These are phyloP conservation scores for Acorus gramineus DNA, from an alignment of 106 monocot species.

Conservation along the genomic window DNA sequence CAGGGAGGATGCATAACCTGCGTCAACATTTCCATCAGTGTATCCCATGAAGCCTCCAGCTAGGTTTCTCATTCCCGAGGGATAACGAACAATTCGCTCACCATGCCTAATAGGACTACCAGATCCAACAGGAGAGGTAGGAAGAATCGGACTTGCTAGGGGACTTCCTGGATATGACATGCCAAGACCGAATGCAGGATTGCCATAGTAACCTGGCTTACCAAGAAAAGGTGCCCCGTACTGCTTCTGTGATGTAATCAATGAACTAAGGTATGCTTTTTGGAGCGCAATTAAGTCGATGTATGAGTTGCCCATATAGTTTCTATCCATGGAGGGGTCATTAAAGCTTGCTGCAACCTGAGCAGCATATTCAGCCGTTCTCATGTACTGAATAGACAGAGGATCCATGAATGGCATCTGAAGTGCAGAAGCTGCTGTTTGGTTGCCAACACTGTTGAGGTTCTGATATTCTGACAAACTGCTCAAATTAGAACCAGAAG, in stretches of 20 bases:
- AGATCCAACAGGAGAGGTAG: slow-evolving; percentile 44
- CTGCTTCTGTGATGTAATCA: slow-evolving; percentile 54
- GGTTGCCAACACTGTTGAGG: slow-evolving; percentile 34
- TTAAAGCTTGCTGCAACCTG: slow-evolving; percentile 22
- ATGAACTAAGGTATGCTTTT: slow-evolving; percentile 46
- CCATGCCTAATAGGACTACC: slow-evolving; percentile 56
- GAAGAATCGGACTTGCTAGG: slow-evolving; percentile 35
- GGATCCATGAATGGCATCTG: slow-evolving; percentile 49
- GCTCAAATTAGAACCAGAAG: slow-evolving; percentile 23
- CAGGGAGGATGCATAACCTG: slow-evolving; percentile 56
- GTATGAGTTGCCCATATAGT: slow-evolving; percentile 41
- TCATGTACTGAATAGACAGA: slow-evolving; percentile 49
- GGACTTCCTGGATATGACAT: slow-evolving; percentile 50
- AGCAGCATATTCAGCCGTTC: slow-evolving; percentile 45
- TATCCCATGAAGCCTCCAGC: slow-evolving; percentile 33
- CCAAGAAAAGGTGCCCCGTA: slow-evolving; percentile 41
- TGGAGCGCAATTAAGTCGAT: slow-evolving; percentile 45
- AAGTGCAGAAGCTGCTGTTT: slow-evolving; percentile 19
- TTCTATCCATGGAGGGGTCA: slow-evolving; percentile 40
- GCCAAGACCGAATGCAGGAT: slow-evolving; percentile 41
- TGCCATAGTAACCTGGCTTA: slow-evolving; percentile 56
- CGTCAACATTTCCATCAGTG: slow-evolving; percentile 32
- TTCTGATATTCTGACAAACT: slow-evolving; percentile 30
- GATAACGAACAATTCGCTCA: slow-evolving; percentile 34
- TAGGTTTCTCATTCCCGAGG: slow-evolving; percentile 59